Evolutionary conservation across 495 filamentous ascomycete genomes (phyloP), one percentile per base, ranked within the genome.

Genomic region (Podospora bellae-mahoneyi): DNA sequence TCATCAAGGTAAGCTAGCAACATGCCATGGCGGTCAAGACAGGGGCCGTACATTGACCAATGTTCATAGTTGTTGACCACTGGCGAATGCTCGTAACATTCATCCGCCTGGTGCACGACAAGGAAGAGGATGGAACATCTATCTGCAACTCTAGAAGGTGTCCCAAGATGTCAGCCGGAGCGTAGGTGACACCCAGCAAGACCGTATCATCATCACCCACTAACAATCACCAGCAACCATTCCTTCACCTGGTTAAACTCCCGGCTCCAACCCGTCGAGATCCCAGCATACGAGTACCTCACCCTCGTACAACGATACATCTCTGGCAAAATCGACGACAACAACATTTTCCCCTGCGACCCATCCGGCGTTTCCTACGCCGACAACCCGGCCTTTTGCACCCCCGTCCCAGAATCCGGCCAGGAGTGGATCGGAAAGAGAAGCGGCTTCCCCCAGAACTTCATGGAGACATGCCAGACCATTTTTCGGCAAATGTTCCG

Each of bases 401-500:
- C 86, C 5, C 88, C 86, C 20, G 79, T 89, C 7, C 84, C 89
- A 81, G 66, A 90, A 80, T 66, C 83, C 32, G 82, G 80, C 26
- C 73, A 69, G 61, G 76, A 78, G 26, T 97, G 92, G 92, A 81
- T 96, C 61, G 94, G 94, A 69, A 94, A 93, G 81, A 84, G 88
- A 39, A 92, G 90, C 71, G 92, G 93, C 18, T 97, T 97, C 82
- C 94, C 93, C 2, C 88, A 89, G 71, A 90, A 89, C 57, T 96
- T 96, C 78, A 86, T 94, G 74, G 87, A 91, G 71, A 92, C 95
- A 68, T 91, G 91, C 81, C 91, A 92, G 79, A 92, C 89, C 70
- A 95, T 96, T 77, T 96, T 94, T 86, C 90, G 93, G 71, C 94
- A 97, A 79, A 97, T 97, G 90, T 95, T 97, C 85, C 92, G 94